Base-by-base conservation (phyloP, 2,329 filamentous ascomycete genomes). In the Chaetomiaceae sp. region DNA sequence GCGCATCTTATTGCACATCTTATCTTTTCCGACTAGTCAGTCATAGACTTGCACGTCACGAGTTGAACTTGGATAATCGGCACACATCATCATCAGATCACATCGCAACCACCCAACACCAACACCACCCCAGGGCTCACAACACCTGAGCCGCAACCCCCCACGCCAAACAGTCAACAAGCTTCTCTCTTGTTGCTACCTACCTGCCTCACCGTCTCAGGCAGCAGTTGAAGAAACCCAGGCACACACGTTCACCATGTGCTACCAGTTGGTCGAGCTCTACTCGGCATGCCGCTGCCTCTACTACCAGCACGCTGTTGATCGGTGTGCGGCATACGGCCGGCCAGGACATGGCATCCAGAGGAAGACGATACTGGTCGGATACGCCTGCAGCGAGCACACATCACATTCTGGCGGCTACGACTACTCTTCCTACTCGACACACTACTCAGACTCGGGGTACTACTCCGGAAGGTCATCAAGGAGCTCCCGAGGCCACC, bases 261-360 rank as follows among this genome's bases (percentile, higher is more conserved):
- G 90, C 65, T 91, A 89, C 65, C 87, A 91, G 71, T 72, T 96
- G 55, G 75, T 92, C 62, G 90, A 96, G 69, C 78, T 88, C 53
- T 96, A 90, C 74, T 84, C 89, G 49, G 87, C 86, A 50, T 96
- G 90, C 77, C 81, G 83, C 57, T 96, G 90, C 71, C 77, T 92
- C 61, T 95, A 96, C 75, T 89, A 92, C 74, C 79, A 85, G 64
- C 91, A 96, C 67, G 83, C 87, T 42, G 78, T 96, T 61, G 90
- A 96, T 64, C 86, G 87, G 54, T 96, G 90, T 66, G 75, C 82
- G 43, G 76, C 81, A 31, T 89, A 89, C 65, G 87, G 86, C 54
- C 83, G 86, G 53, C 79, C 81, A 44, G 85, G 85, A 41, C 90
- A 96, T 64, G 62, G 63, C 40, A 73, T 91, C 51, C 81, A 89